Conservation (phyloP, 768 basidiomycete species). For the Phaeotremella skinneri region DNA sequence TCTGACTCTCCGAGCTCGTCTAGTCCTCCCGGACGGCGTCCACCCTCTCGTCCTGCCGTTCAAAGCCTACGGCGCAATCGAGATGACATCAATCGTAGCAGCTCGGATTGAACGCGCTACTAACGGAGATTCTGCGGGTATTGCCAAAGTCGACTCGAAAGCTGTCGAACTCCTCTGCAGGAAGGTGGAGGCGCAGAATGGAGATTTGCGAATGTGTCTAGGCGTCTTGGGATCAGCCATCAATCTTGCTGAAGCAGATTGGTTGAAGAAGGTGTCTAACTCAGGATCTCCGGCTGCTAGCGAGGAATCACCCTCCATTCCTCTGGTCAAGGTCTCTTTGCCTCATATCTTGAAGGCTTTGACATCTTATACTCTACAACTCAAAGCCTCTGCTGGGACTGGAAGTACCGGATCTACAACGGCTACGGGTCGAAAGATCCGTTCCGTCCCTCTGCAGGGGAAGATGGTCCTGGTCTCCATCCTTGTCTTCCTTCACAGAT, state of each 20-base stretch:
- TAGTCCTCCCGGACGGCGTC: constrained; percentile 39
- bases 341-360: constrained; percentile 50
- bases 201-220: constrained; percentile 51
- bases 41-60: constrained; percentile 48
- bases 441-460: constrained; percentile 50
- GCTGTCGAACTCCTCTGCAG: constrained; percentile 49
- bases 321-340: constrained; percentile 41
- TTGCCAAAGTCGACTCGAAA: constrained; percentile 46
- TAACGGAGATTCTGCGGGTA: constrained; percentile 1
- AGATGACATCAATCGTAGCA: constrained; percentile 49
- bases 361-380: constrained; percentile 43
- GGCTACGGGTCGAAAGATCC: constrained; percentile 42
- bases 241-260: constrained; percentile 48
- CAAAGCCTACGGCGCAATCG: constrained; percentile 46
- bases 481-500: constrained; percentile 37
- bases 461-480: constrained; percentile 50
- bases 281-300: background rate
- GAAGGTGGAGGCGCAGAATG: constrained; percentile 52
- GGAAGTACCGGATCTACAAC: constrained; percentile 9
- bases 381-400: constrained; percentile 44
- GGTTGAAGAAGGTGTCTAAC: constrained; percentile 35
- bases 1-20: constrained; percentile 47
- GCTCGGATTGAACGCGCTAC: constrained; percentile 36
- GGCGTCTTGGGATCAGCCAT: constrained; percentile 45
- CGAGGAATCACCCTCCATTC: background rate